Base-by-base conservation (phyloP, 2,329 filamentous ascomycete genomes). In the Sclerotinia glacialis region DNA sequence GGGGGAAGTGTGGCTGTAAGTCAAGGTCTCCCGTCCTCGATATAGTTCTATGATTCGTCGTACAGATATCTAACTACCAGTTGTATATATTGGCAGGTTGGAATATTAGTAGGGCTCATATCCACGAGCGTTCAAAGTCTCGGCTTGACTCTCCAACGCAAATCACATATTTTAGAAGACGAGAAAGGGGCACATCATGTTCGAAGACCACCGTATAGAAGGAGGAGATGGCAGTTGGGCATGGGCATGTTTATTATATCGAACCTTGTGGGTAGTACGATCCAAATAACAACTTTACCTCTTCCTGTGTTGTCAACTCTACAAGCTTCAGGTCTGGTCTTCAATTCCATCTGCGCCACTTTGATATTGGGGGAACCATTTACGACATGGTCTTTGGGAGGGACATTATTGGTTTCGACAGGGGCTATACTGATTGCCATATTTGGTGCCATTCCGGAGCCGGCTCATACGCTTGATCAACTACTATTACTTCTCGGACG, bases 241-340 rank as follows among this genome's bases (percentile, higher is more conserved):
- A 98, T 99, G 93, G 87, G 88, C 76, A 95, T 99, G 88, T 99
- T 99, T 79, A 88, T 99, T 71, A 83, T 96, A 72, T 92, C 95
- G 69, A 99, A 99, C 77, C 84, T 99, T 66, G 84, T 98, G 65
- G 95, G 95, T 68, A 97, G 93, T 80, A 94, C 92, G 47, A 95
- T 99, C 67, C 95, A 99, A 79, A 98, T 99, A 77, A 97, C 95
- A 40, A 97, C 94, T 0, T 83, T 99, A 54, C 95, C 95, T 21
- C 83, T 99, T 28, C 95, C 95, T 26, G 93, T 99, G 7, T 85
- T 99, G 44, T 98, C 94, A 66, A 97, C 95, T 1, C 82, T 99
- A 47, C 95, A 99, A 80, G 94, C 94, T 23, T 96, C 94, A 4
- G 95, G 95, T 54, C 84, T 99, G 65, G 95, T 99, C 69, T 99